These are phyloP conservation scores for Talaromyces nanjingensis DNA, from an alignment of 495 filamentous ascomycete genomes.

Conservation along the genomic window DNA sequence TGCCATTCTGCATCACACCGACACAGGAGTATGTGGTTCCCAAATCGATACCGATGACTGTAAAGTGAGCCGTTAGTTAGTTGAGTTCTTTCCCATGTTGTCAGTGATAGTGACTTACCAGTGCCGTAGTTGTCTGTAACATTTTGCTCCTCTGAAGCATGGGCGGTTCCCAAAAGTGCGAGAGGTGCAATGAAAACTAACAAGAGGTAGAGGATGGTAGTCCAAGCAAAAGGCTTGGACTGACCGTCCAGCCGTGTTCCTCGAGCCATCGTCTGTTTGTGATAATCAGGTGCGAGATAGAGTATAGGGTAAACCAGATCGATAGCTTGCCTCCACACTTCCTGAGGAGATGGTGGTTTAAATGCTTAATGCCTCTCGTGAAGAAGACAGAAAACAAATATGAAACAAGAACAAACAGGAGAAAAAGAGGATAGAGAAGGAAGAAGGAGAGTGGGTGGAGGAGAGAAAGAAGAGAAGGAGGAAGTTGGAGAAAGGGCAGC, in stretches of 20 bases:
- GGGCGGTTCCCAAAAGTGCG: constrained; percentile 67
- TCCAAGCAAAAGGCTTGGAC: constrained; percentile 54
- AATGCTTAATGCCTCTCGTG: not conserved
- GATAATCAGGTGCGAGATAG: constrained; percentile 10
- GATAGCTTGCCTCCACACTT: not conserved
- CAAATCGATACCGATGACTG: constrained; percentile 95
- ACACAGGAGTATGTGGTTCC: constrained; percentile 97
- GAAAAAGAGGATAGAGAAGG: not conserved
- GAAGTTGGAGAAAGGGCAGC: constrained; percentile 2
- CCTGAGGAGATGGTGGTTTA: not conserved
- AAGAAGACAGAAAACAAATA: not conserved
- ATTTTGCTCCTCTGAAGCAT: constrained; percentile 62
- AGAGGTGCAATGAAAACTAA: constrained; percentile 69
- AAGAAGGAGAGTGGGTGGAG: constrained; percentile 3
- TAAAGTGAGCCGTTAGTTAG: not conserved
- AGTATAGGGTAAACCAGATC: not conserved
- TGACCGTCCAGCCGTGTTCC: constrained; percentile 32
- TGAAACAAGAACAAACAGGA: constrained; percentile 8
- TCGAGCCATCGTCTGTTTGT: constrained; percentile 38
- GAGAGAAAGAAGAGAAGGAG: not conserved
- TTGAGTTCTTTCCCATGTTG: constrained; percentile 4
- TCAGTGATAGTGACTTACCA: constrained; percentile 25
- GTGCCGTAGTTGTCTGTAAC: constrained; percentile 72
- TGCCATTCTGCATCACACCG: constrained; percentile 97
- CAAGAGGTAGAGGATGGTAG: constrained; percentile 76